Base-by-base conservation (phyloP, 1,284 basidiomycete genomes). In the Pyrrhoderma lamaoense region DNA sequence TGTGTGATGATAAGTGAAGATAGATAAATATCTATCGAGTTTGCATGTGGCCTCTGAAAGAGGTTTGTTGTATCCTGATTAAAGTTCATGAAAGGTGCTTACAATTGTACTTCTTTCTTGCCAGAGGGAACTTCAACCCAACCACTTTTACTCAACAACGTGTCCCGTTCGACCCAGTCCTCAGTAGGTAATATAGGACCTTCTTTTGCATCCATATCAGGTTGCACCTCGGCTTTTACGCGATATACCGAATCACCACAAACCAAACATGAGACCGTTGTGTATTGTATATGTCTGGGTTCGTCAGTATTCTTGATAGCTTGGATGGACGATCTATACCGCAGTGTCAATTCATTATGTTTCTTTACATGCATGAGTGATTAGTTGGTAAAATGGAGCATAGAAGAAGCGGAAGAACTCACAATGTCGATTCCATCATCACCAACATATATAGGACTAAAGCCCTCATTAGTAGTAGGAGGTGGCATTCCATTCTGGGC, bases 101-200 rank as follows among this genome's bases (percentile, higher is more conserved):
- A 90, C 87, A 65, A 86, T 61, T 61, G 79, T 82, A 46, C 72
- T 72, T n/a, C n/a, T 47, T 42, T 47, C 4, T 46, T 47, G 14
- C 56, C 56, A 16, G 72, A 73, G 60, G 80, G 73, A 5, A 89
- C 74, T 57, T 89, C 81, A 50, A 90, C 74, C 82, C 83, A 88
- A 2, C 87, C 86, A 48, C 66, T 77, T 23, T 72, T 65, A 57
- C 80, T 83, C 65, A 77, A 77, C 64, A 89, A 70, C 40, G 80
- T 67, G 61, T 87, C 82, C 49, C 76, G 73, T 65, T 89, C 86
- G 14, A 77, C 77, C 82, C 83, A 88, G 43, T 85, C 84, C 49
- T 82, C 79, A 1, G 77, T 77, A 8, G 85, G 84, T 39, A 87
- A 66, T 5, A 88, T 66, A 1, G 80, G 77, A 4, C 84, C 81